Evolutionary conservation across 1,139 yeast species (phyloP).

Genomic region (Kurtzmaniella natalensis): DNA sequence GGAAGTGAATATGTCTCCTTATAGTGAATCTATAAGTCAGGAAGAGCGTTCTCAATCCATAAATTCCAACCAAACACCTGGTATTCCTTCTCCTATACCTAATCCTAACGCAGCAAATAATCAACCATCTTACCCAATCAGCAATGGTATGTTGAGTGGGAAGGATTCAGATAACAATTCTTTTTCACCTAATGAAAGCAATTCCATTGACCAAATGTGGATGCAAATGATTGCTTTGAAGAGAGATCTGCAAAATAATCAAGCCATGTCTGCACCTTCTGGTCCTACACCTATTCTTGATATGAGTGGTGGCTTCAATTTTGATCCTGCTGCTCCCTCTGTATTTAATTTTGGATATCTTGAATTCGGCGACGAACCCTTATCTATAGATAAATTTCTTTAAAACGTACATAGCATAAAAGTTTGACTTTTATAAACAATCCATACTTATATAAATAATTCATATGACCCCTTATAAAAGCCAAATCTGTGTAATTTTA

Average conservation of each 20-base stretch:
- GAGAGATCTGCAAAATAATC: constrained; percentile 10
- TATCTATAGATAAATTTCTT: not conserved
- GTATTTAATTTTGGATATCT: not conserved
- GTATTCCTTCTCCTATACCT: no score
- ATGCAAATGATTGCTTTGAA: constrained; percentile 25
- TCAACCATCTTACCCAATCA: no score
- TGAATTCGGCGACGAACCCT: not conserved
- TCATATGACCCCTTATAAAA: not conserved
- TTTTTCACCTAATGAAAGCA: constrained; percentile 10
- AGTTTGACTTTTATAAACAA: not conserved
- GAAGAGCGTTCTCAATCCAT: no score
- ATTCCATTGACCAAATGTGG: constrained; percentile 26
- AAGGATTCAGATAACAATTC: not conserved
- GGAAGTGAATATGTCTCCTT: no score
- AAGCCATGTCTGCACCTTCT: constrained; percentile 1
- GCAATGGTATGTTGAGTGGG: no score
- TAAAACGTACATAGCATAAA: not conserved
- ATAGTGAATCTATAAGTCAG: no score
- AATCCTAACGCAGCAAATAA: no score
- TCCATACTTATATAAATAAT: not conserved
- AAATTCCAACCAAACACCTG: no score
- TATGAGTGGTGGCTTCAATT: not conserved
- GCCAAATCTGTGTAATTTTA: no score
- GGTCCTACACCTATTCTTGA: not conserved
- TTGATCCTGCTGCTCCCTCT: not conserved